These are phyloP conservation scores for Aspergillus eucalypticola DNA, from an alignment of 2,329 filamentous ascomycete species.

Conservation along the genomic window DNA sequence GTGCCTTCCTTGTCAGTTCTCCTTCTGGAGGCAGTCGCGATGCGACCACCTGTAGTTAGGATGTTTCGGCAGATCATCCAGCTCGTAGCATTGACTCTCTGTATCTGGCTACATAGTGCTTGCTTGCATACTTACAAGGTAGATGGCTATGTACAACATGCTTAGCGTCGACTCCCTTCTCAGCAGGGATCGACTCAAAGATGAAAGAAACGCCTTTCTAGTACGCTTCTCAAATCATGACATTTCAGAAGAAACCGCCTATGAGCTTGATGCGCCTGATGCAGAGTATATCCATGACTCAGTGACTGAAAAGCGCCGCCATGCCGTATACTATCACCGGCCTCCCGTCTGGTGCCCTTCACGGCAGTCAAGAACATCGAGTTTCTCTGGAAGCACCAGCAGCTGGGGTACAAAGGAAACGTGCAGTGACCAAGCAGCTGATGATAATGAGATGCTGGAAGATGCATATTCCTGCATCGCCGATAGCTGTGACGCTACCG, in stretches of 20 bases:
- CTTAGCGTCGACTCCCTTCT: background rate
- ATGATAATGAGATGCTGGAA: background rate
- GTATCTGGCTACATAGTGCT: background rate
- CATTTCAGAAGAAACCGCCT: background rate
- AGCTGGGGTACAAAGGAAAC: background rate
- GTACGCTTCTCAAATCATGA: background rate
- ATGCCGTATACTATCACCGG: conserved; percentile 34
- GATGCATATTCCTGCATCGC: conserved; percentile 2
- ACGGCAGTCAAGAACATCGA: conserved; percentile 4
- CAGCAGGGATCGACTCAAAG: background rate
- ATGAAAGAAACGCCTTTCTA: background rate
- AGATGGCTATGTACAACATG: conserved; percentile 1
- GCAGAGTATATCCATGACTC: conserved; percentile 23
- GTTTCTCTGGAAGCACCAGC: background rate
- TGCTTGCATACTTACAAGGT: background rate
- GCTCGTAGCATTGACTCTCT: background rate
- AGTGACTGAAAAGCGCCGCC: conserved; percentile 28
- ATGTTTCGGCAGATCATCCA: background rate
- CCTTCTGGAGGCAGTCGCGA: background rate
- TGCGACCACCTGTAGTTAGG: background rate
- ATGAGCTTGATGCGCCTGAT: conserved; percentile 5
- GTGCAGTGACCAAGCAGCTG: background rate
- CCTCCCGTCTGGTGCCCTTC: conserved; percentile 31
- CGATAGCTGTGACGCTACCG: conserved; percentile 2
- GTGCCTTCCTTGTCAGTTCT: background rate